Percentiles rank a stretch among this genome's conserved stretches.
phyloP scores from a whole-genome alignment of 2,329 filamentous ascomycete genomes.

The Sphaerulina vaccinii region DNA sequence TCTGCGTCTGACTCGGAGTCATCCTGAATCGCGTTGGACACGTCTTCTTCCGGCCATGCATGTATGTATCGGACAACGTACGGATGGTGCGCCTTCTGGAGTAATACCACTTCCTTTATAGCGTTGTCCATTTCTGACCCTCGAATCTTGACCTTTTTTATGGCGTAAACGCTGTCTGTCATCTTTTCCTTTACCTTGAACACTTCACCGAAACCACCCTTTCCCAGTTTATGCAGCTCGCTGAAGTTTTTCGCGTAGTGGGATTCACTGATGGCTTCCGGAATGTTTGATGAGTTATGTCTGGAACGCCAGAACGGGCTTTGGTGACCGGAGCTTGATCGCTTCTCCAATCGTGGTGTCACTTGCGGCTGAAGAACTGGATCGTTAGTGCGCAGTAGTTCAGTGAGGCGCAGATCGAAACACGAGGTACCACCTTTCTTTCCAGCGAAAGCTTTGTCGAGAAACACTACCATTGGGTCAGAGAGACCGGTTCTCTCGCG shows the following conservation, averaged over 20 bases:
- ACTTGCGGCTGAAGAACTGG: slow-evolving; percentile 39
- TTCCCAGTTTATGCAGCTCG: slow-evolving; percentile 83
- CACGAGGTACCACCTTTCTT: slow-evolving; percentile 83
- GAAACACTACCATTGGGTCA: slow-evolving; percentile 71
- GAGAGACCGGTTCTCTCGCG: slow-evolving; percentile 72
- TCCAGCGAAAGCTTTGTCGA: slow-evolving; percentile 82
- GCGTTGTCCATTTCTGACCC: slow-evolving; percentile 73
- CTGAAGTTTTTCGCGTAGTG: slow-evolving; percentile 88
- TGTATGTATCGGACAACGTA: slow-evolving; percentile 88
- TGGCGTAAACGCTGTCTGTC: slow-evolving; percentile 88
- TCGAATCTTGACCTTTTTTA: slow-evolving; percentile 90
- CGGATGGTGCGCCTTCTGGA: slow-evolving; percentile 91
- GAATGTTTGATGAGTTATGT: slow-evolving; percentile 34
- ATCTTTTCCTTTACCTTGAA: slow-evolving; percentile 93
- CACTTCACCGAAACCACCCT: slow-evolving; percentile 93
- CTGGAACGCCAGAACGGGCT: slow-evolving; percentile 34
- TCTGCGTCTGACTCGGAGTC: not conserved
- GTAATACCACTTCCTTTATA: slow-evolving; percentile 77
- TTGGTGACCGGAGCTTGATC: slow-evolving; percentile 25
- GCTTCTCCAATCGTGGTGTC: slow-evolving; percentile 5
- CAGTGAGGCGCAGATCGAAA: slow-evolving; percentile 65
- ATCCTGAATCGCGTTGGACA: slow-evolving; percentile 17
- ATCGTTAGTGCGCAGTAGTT: slow-evolving; percentile 54
- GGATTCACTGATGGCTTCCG: slow-evolving; percentile 49
- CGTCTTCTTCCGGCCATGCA: slow-evolving; percentile 83